Base-by-base conservation (phyloP, 345 rosid genomes). In the Camelina neglecta region DNA sequence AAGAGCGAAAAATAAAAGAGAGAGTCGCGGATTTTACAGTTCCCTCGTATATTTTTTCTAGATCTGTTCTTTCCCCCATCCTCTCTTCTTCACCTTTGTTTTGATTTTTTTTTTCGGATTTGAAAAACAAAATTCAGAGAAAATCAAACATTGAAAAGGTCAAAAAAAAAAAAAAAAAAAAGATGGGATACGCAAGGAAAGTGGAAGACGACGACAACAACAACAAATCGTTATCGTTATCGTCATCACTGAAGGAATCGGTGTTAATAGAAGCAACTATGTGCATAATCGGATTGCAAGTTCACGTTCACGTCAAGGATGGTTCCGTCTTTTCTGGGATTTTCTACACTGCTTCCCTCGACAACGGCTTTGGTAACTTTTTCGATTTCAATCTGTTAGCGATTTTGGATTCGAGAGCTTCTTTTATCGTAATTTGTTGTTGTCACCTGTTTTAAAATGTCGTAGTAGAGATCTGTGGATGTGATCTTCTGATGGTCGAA, bases 261-360 rank as follows among this genome's bases (percentile, higher is more conserved):
- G 63, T 88, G 80, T 78, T 93, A 79, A 76, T 83, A 65, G 93
- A 90, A 4, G 93, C 92, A 6, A 90, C 93, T 41, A 82, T 87
- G 88, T 78, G 86, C 77, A 82, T 94, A 60, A 81, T 92, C 80
- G 98, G 90, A 59, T 80, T 84, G 71, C 90, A 86, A 6, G 98
- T 88, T 73, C 93, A 94, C 44, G 97, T 90, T 39, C 88, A 90
- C 70, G 81, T 90, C 76, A 87, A 77, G 75, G 95, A 93, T 62
- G 96, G 97, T 53, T 90, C 98, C 41, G 85, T 88, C 42, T 90
- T 79, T 45, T 88, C 96, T 45, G 98, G 98, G 18, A 73, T 83
- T 68, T 88, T 90, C 79, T 85, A 87, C 83, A 88, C 98, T 60
- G 94, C 94, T 49, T 91, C 92, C 72, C 75, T 86, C 62, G 90